phyloP scores from a whole-genome alignment of 306 rosid species.

The Geum urbanum region DNA sequence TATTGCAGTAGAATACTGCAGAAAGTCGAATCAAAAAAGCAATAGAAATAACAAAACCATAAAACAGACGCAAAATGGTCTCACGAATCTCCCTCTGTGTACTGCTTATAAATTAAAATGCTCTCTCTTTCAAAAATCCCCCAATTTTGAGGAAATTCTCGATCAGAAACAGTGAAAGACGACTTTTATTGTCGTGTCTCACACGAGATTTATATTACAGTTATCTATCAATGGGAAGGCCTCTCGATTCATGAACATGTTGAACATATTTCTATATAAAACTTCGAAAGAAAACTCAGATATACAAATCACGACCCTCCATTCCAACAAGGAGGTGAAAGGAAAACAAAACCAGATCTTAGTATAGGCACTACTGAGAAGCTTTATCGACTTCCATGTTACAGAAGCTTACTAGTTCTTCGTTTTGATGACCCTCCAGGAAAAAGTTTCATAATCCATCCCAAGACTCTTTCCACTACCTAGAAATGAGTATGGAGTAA shows the following conservation, averaged over 20 bases:
- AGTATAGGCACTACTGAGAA: conserved; percentile 14
- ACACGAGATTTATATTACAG: conserved; percentile 30
- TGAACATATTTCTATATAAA: conserved; percentile 25
- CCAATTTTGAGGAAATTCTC: conserved; percentile 34
- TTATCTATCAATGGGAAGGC: conserved; percentile 38
- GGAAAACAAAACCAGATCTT: conserved; percentile 32
- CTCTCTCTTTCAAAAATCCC: conserved; percentile 27
- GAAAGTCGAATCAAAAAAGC: neutral
- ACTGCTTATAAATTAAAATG: conserved; percentile 10
- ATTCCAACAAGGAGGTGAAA: conserved; percentile 23
- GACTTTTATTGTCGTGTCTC: conserved; percentile 39
- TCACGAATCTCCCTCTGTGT: conserved; percentile 7
- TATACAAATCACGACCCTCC: conserved; percentile 60
- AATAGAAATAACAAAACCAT: neutral
- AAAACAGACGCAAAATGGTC: neutral
- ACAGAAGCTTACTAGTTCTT: conserved; percentile 89
- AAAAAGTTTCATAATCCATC: conserved; percentile 98
- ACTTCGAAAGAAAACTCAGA: conserved; percentile 37
- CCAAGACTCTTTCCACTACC: conserved; percentile 97
- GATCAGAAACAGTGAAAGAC: conserved; percentile 17
- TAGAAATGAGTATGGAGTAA: conserved; percentile 11
- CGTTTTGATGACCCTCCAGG: conserved; percentile 91
- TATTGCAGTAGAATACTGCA: neutral
- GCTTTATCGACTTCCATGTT: conserved; percentile 33
- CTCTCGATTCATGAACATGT: conserved; percentile 32